Percentiles rank a stretch among this genome's conserved stretches.
Conservation (phyloP, 2,329 filamentous ascomycete genomes). For the Fusarium begoniae region DNA sequence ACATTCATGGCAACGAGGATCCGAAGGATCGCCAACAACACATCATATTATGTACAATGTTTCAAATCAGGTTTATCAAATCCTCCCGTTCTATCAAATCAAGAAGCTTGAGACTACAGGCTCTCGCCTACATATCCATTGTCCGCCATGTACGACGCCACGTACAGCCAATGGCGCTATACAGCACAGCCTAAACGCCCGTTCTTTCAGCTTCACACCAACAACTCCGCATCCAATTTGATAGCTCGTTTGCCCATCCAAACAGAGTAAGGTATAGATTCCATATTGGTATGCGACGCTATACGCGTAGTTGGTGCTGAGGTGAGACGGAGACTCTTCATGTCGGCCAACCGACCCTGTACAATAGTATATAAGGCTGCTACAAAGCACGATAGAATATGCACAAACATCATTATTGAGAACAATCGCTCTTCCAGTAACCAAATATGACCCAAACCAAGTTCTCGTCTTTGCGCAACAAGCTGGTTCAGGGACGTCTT, state of each 20-base stretch:
- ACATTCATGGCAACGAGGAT: not conserved
- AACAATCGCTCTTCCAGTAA: not conserved
- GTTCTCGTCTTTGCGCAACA: conserved; percentile 29
- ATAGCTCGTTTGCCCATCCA: not conserved
- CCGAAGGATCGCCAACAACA: not conserved
- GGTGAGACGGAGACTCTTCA: not conserved
- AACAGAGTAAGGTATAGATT: not conserved
- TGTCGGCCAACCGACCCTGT: not conserved
- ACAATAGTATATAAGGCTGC: conserved; percentile 11
- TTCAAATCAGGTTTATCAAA: not conserved
- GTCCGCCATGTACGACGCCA: not conserved
- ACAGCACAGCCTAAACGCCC: not conserved
- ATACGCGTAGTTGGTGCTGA: not conserved
- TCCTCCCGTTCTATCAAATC: not conserved
- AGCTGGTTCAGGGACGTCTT: conserved; percentile 41
- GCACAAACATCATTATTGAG: not conserved
- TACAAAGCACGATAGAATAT: not conserved
- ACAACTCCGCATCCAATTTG: not conserved
- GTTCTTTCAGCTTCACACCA: not conserved
- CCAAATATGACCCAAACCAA: conserved; percentile 25
- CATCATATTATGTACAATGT: not conserved
- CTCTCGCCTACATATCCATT: not conserved
- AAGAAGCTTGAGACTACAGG: not conserved
- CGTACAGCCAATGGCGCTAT: not conserved
- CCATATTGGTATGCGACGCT: not conserved